A percentile compares a stretch with the other conserved stretches of the same genome.
Evolutionary conservation across 495 filamentous ascomycete genomes (phyloP).

Genomic region (Trichoderma virens): DNA sequence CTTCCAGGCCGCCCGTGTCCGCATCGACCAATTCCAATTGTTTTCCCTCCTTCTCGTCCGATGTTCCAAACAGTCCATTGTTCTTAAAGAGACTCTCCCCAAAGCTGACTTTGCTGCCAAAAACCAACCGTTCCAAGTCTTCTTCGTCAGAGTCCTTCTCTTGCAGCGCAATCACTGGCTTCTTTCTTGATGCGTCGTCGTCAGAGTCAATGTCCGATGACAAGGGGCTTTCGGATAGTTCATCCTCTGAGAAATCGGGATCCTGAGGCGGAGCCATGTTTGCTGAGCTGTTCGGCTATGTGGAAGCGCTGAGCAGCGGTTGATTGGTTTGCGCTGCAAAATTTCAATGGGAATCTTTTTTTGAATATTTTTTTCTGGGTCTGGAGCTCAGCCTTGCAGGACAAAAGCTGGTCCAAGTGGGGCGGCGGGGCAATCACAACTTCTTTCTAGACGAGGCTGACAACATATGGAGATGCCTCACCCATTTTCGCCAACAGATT

Average conservation of each 20-base stretch:
- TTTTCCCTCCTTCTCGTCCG: slow-evolving; percentile 23
- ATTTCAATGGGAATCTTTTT: neutral
- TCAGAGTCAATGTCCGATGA: slow-evolving; percentile 9
- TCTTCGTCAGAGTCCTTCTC: slow-evolving; percentile 75
- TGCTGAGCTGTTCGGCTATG: neutral
- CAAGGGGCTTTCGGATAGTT: neutral
- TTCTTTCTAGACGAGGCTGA: slow-evolving; percentile 1
- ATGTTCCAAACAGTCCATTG: slow-evolving; percentile 17
- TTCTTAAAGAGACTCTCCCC: slow-evolving; percentile 55
- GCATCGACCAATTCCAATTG: slow-evolving; percentile 22
- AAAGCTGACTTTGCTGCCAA: slow-evolving; percentile 79
- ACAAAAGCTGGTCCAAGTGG: neutral
- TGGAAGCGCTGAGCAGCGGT: neutral
- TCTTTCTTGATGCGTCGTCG: neutral
- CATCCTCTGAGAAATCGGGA: neutral
- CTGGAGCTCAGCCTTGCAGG: slow-evolving; percentile 11
- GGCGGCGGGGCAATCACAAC: neutral
- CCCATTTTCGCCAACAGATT: neutral
- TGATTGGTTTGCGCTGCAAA: neutral
- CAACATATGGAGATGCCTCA: neutral
- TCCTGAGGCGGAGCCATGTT: slow-evolving; percentile 5
- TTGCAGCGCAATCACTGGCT: slow-evolving; percentile 12
- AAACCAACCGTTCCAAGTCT: slow-evolving; percentile 76
- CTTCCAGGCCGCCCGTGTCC: slow-evolving; percentile 34
- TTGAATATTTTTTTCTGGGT: slow-evolving; percentile 11